These are phyloP conservation scores for Monosporascus sp. DNA, from an alignment of 2,329 filamentous ascomycete species.

Conservation along the genomic window DNA sequence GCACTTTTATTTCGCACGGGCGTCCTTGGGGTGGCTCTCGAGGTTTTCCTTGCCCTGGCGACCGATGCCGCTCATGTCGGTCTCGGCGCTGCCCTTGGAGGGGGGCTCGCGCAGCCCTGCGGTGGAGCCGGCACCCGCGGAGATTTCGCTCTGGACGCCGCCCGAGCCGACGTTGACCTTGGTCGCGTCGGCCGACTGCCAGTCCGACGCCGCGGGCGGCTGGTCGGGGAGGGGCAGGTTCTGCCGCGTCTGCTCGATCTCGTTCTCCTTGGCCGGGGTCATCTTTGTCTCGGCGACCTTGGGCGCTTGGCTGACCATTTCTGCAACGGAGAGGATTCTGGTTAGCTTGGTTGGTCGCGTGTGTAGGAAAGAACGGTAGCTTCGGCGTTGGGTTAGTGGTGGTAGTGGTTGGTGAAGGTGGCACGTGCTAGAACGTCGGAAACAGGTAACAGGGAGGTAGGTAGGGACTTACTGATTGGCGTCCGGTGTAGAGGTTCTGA, in stretches of 20 bases:
- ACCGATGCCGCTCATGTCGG: constrained; percentile 56
- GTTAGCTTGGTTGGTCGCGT: neutral
- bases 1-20: constrained; percentile 38
- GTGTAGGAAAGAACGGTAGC: neutral
- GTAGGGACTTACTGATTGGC: no score
- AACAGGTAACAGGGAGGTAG: no score
- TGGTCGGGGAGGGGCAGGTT: constrained; percentile 78
- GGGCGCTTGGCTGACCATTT: no score
- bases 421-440: no score
- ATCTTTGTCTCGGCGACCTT: constrained; percentile 21
- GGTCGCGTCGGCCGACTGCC: constrained; percentile 65
- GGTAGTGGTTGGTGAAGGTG: no score
- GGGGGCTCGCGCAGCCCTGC: constrained; percentile 55
- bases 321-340: no score
- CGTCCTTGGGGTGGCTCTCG: constrained; percentile 54
- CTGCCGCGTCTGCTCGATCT: constrained; percentile 63
- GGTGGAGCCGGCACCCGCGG: constrained; percentile 42
- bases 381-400: no score
- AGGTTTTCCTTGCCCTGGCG: constrained; percentile 59
- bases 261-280: constrained; percentile 52
- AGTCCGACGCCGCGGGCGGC: constrained; percentile 72
- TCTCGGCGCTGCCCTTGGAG: constrained; percentile 46
- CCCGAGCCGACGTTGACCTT: constrained; percentile 69
- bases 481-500: no score
- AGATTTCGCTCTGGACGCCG: constrained; percentile 46